Evolutionary conservation across 2,329 filamentous ascomycete genomes (phyloP).

Genomic region (Allantophomopsis lycopodina): DNA sequence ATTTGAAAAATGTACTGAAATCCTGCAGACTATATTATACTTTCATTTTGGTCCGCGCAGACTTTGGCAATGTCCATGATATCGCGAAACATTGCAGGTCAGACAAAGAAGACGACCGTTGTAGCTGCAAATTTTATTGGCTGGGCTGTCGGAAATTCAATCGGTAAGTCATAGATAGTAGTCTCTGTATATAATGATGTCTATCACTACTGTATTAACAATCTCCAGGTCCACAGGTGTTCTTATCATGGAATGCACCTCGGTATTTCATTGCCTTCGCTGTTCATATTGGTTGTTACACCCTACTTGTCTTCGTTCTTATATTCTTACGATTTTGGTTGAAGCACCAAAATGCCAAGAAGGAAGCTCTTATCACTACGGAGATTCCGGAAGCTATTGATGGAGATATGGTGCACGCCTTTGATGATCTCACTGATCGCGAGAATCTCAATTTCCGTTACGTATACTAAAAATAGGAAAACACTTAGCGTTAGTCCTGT

Average conservation of each 20-base stretch:
- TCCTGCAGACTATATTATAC: constrained; percentile 47
- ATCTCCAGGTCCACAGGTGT: constrained; percentile 29
- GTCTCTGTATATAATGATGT: no score
- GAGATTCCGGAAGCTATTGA: constrained; percentile 6
- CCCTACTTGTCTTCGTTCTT: constrained; percentile 9
- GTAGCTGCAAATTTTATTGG: constrained; percentile 32
- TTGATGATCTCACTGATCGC: constrained; percentile 15
- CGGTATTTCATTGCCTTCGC: constrained; percentile 38
- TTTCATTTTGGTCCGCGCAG: constrained; percentile 67
- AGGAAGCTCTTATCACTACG: constrained; percentile 6
- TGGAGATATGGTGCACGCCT: constrained; percentile 12
- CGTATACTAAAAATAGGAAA: constrained; percentile 3
- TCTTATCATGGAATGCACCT: constrained; percentile 34
- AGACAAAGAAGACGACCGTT: constrained; percentile 36
- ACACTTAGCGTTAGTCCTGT: not conserved
- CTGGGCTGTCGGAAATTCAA: constrained; percentile 40
- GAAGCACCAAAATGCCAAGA: constrained; percentile 19
- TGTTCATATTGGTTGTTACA: constrained; percentile 32
- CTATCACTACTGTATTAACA: not conserved
- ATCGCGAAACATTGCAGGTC: constrained; percentile 34
- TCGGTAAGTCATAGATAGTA: constrained; percentile 11
- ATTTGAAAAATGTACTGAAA: no score
- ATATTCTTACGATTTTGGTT: constrained; percentile 10
- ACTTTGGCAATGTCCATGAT: constrained; percentile 51
- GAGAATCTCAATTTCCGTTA: constrained; percentile 12